phyloP scores from a whole-genome alignment of 2,329 filamentous ascomycete species.

The Arthrobotrys megalospora region DNA sequence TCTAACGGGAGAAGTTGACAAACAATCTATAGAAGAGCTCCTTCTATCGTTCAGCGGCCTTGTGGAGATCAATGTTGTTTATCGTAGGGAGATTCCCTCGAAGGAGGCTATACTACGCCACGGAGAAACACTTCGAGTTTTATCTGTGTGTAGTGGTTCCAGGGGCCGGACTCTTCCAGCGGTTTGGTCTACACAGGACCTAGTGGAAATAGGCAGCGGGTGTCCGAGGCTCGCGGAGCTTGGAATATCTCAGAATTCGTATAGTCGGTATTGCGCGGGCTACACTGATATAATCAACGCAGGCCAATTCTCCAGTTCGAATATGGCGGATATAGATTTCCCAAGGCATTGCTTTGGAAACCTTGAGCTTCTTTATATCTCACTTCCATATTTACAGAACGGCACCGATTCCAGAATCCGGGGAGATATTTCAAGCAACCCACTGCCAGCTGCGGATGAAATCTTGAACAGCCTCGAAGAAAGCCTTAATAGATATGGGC shows the following conservation, averaged over 20 bases:
- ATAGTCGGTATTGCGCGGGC: too few species aligned
- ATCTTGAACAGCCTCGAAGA: not conserved
- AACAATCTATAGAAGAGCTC: not conserved
- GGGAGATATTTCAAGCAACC: not conserved
- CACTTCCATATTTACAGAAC: not conserved
- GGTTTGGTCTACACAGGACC: not conserved
- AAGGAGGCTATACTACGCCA: not conserved
- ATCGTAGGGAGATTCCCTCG: not conserved
- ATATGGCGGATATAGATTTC: not conserved
- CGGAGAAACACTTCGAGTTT: not conserved
- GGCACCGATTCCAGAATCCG: not conserved
- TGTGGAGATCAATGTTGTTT: not conserved
- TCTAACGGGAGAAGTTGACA: not conserved
- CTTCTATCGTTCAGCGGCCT: not conserved
- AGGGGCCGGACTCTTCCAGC: not conserved
- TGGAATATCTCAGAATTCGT: not conserved
- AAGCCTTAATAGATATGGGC: not conserved
- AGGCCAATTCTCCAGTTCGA: not conserved
- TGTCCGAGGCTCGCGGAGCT: not conserved
- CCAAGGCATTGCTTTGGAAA: not conserved
- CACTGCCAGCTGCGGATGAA: too few species aligned
- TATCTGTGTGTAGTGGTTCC: not conserved
- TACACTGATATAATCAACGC: not conserved
- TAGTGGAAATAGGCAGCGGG: not conserved
- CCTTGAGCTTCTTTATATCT: constrained; percentile 5